Evolutionary conservation across 2,329 filamentous ascomycete species (phyloP).

Genomic region (Biscogniauxia sp.): DNA sequence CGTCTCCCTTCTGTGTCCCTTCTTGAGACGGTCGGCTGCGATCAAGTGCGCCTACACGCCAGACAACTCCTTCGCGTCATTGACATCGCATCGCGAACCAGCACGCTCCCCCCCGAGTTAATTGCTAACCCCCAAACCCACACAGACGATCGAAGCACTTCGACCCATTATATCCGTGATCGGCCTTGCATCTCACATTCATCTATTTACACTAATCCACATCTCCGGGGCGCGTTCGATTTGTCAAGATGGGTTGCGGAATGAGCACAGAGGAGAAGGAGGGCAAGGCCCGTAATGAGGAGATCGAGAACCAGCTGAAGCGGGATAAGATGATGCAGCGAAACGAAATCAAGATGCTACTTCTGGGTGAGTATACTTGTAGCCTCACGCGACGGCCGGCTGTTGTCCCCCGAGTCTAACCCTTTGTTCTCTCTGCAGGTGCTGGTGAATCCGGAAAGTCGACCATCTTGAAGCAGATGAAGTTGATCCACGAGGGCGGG

Average conservation of each 20-base stretch:
- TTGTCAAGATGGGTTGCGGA: slow-evolving; percentile 93
- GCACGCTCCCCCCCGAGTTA: background rate
- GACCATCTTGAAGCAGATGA: slow-evolving; percentile 96
- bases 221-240: slow-evolving; percentile 14
- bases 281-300: slow-evolving; percentile 99
- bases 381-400: background rate
- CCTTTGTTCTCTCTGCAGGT: slow-evolving; percentile 50
- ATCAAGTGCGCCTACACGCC: too few species aligned
- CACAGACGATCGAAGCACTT: background rate
- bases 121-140: background rate
- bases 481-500: slow-evolving; percentile 97
- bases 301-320: slow-evolving; percentile 99
- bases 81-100: background rate
- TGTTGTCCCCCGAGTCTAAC: slow-evolving; percentile 12
- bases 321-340: slow-evolving; percentile 97
- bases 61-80: background rate
- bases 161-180: background rate
- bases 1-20: background rate
- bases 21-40: background rate
- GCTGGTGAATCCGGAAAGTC: slow-evolving; percentile 98
- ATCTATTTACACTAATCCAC: slow-evolving; percentile 7
- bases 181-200: background rate
- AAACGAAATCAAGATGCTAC: slow-evolving; percentile 99
- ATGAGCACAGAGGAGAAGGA: slow-evolving; percentile 99
- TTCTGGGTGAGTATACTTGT: slow-evolving; percentile 74